Conservation (phyloP, 768 basidiomycete genomes). For the Brasilioporus rufonigricans region DNA sequence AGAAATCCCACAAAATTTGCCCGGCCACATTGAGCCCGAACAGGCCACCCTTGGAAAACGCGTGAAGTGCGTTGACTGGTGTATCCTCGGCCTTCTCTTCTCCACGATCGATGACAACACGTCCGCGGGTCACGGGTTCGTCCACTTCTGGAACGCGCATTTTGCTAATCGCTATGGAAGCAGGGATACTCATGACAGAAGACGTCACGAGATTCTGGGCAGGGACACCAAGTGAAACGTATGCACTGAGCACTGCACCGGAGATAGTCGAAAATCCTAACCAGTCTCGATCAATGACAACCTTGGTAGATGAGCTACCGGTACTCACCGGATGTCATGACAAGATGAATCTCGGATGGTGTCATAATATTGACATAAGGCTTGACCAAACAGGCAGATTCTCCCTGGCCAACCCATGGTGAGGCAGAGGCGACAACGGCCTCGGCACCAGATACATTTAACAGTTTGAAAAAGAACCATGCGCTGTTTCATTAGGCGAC, state of each 20-base stretch:
- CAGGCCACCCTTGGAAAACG: slow-evolving; percentile 80
- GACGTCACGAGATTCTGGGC: slow-evolving; percentile 81
- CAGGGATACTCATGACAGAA: slow-evolving; percentile 94
- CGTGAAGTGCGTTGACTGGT: slow-evolving; percentile 82
- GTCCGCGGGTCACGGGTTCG: slow-evolving; percentile 83
- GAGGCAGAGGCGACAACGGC: slow-evolving; percentile 91
- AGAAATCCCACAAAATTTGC: slow-evolving; percentile 66
- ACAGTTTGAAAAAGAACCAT: slow-evolving; percentile 90
- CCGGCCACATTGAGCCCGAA: slow-evolving; percentile 87
- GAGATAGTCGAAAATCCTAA: slow-evolving; percentile 86
- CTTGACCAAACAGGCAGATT: slow-evolving; percentile 80
- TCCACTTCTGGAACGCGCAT: slow-evolving; percentile 82
- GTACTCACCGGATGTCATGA: slow-evolving; percentile 76
- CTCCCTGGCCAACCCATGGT: slow-evolving; percentile 92
- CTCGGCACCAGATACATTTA: slow-evolving; percentile 93
- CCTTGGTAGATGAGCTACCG: neutral
- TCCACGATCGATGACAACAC: slow-evolving; percentile 79
- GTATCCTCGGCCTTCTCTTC: slow-evolving; percentile 46
- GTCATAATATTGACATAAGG: slow-evolving; percentile 88
- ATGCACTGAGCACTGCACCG: slow-evolving; percentile 84
- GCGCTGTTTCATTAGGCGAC: slow-evolving; percentile 45
- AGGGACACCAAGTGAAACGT: slow-evolving; percentile 76
- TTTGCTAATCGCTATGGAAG: slow-evolving; percentile 90
- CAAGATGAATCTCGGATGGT: slow-evolving; percentile 77
- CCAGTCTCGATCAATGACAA: slow-evolving; percentile 2